Evolutionary conservation across 495 filamentous ascomycete genomes (phyloP), one percentile per base, ranked within the genome.

Genomic region (Rusavskia elegans): DNA sequence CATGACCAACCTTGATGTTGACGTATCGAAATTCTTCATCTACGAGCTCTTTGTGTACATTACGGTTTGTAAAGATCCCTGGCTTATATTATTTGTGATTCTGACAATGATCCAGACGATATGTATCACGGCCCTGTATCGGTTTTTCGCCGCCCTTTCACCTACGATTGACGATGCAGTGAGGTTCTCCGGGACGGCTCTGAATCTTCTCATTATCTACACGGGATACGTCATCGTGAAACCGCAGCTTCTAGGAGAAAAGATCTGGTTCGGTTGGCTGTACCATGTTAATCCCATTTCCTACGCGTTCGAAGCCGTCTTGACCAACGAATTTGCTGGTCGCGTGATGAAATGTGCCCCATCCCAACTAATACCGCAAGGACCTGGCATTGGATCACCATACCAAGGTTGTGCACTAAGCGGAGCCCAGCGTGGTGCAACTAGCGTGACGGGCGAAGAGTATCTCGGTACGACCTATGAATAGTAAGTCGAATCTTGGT

Each of bases 171-270:
- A 80, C 80, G 44, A 46, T 0, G 85, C 93, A 61, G 88, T 89
- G 45, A 80, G 92, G 79, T 82, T 87, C 1, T 87, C 86, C 1
- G 78, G 87, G 19, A 84, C 85, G 0, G 65, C 94, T 21, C 74
- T 95, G 57, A 90, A 95, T 64, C 73, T 95, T 45, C 69, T 95
- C 35, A 71, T 93, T 58, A 85, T 94, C 53, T 95, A 92, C 62
- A 95, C 89, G 48, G 89, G 89, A 13, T 95, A 94, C 64, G 81
- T 80, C 3, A 87, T 97, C 56, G 89, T 87, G 0, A 77, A 78
- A 40, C 64, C 61, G 44, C 49, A 68, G 51, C 56, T 61, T 48
- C 20, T 46, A 23, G 23, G 23, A 16, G 14, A 29, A 2, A 78
- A 81, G 9, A 72, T 68, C 2, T 95, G 89, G 84, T 85, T 85